A percentile compares a stretch with the other conserved stretches of the same genome.
phyloP scores from a whole-genome alignment of 2,329 filamentous ascomycete genomes.

The Xylariaceae sp. region DNA sequence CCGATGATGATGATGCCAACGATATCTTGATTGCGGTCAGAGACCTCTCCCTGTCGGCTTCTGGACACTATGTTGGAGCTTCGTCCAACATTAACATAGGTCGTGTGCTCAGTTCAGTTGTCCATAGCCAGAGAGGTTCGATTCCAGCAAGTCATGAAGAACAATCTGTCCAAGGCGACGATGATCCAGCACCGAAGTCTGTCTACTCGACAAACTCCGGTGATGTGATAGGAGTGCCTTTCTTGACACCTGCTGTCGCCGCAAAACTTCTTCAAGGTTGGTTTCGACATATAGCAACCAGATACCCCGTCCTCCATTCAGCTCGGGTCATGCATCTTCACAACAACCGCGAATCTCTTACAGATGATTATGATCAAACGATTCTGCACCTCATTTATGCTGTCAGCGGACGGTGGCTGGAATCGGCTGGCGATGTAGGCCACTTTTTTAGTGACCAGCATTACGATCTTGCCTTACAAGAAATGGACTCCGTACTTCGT shows the following conservation, averaged over 20 bases:
- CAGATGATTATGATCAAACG: conserved; percentile 32
- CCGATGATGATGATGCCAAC: conserved; percentile 35
- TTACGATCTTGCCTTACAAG: conserved; percentile 33
- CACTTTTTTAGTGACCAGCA: conserved; percentile 38
- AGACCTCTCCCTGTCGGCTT: conserved; percentile 36
- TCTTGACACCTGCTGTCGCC: conserved; percentile 32
- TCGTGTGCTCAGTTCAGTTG: conserved; percentile 36
- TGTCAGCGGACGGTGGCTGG: conserved; percentile 36
- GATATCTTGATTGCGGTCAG: conserved; percentile 35
- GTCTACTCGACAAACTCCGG: conserved; percentile 29
- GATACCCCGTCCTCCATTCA: conserved; percentile 34
- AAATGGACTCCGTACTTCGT: conserved; percentile 33
- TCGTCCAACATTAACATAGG: conserved; percentile 38
- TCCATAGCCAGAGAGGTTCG: conserved; percentile 31
- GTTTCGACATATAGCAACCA: conserved; percentile 37
- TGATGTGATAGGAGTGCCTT: conserved; percentile 32
- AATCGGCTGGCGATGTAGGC: conserved; percentile 36
- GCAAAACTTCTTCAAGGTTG: conserved; percentile 33
- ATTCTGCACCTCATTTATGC: conserved; percentile 36
- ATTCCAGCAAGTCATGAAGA: conserved; percentile 20
- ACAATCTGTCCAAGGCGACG: conserved; percentile 17
- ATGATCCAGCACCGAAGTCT: conserved; percentile 36
- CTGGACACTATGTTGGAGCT: conserved; percentile 36
- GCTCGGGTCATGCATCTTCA: conserved; percentile 31
- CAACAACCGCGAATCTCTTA: conserved; percentile 30